These are phyloP conservation scores for Cladosporium cucumerinum DNA, from an alignment of 2,329 filamentous ascomycete genomes.

Conservation along the genomic window DNA sequence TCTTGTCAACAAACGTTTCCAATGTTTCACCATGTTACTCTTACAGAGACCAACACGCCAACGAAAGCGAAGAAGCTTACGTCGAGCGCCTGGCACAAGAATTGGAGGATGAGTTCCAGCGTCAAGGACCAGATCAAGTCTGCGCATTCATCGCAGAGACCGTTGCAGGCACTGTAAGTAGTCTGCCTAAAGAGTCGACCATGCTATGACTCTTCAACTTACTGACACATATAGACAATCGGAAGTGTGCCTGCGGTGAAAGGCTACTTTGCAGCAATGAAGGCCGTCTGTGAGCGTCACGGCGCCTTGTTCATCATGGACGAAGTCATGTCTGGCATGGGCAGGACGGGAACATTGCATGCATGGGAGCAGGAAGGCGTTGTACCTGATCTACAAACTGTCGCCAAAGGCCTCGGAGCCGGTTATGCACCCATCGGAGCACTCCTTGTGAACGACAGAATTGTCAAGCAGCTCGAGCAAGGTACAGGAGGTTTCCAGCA, in stretches of 20 bases:
- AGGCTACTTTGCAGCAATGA: constrained; percentile 56
- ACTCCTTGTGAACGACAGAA: constrained; percentile 39
- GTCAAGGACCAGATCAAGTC: constrained; percentile 46
- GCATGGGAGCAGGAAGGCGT: constrained; percentile 38
- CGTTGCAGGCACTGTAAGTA: constrained; percentile 41
- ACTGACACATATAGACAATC: constrained; percentile 32
- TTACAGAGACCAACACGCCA: constrained; percentile 31
- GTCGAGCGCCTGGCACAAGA: constrained; percentile 42
- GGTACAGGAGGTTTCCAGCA: constrained; percentile 36
- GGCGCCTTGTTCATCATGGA: constrained; percentile 56
- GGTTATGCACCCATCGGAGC: constrained; percentile 60
- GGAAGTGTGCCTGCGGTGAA: constrained; percentile 51
- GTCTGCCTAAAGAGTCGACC: too few relatives aligned
- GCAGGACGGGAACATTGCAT: constrained; percentile 30
- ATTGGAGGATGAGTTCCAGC: constrained; percentile 48
- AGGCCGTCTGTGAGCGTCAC: constrained; percentile 53
- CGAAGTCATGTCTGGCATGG: constrained; percentile 30
- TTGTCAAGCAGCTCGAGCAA: neutral
- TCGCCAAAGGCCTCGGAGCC: constrained; percentile 62
- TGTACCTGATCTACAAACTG: constrained; percentile 60
- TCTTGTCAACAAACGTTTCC: constrained; percentile 49
- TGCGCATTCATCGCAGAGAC: constrained; percentile 52
- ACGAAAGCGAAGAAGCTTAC: constrained; percentile 42
- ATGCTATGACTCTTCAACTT: neutral
- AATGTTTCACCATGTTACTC: constrained; percentile 58